phyloP scores from a whole-genome alignment of 768 basidiomycete species.

The Trametes cingulata region DNA sequence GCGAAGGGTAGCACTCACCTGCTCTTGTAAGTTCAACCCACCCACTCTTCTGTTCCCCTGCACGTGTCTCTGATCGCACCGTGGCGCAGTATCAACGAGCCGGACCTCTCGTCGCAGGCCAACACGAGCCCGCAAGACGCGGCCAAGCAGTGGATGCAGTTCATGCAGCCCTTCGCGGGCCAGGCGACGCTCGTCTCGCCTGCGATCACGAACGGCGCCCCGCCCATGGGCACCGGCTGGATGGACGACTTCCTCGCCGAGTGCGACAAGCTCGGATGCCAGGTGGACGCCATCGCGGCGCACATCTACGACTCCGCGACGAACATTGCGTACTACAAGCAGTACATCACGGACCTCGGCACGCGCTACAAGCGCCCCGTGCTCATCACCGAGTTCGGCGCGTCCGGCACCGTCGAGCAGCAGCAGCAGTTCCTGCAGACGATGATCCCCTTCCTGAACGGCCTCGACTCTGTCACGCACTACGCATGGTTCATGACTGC shows the following conservation, averaged over 20 bases:
- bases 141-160: constrained; percentile 31
- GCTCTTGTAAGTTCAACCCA: constrained; percentile 25
- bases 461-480: constrained; percentile 26
- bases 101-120: constrained; percentile 31
- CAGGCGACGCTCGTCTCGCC: constrained; percentile 34
- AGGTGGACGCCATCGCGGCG: constrained; percentile 32
- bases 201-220: constrained; percentile 35
- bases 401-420: constrained; percentile 25
- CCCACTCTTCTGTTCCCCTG: background rate
- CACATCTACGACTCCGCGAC: constrained; percentile 35
- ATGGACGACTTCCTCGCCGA: constrained; percentile 32
- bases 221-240: constrained; percentile 35
- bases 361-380: constrained; percentile 32
- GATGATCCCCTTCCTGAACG: constrained; percentile 33
- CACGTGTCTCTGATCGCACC: background rate
- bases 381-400: constrained; percentile 36
- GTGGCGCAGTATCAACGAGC: constrained; percentile 33
- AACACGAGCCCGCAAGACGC: constrained; percentile 32
- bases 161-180: constrained; percentile 35
- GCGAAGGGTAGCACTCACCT: constrained; percentile 30
- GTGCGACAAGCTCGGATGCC: constrained; percentile 29
- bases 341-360: constrained; percentile 31
- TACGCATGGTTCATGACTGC: constrained; percentile 33
- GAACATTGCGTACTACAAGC: constrained; percentile 33
- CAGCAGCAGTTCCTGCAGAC: constrained; percentile 29